Conservation (phyloP, 768 basidiomycete genomes). For the Brasilioporus rufonigricans region DNA sequence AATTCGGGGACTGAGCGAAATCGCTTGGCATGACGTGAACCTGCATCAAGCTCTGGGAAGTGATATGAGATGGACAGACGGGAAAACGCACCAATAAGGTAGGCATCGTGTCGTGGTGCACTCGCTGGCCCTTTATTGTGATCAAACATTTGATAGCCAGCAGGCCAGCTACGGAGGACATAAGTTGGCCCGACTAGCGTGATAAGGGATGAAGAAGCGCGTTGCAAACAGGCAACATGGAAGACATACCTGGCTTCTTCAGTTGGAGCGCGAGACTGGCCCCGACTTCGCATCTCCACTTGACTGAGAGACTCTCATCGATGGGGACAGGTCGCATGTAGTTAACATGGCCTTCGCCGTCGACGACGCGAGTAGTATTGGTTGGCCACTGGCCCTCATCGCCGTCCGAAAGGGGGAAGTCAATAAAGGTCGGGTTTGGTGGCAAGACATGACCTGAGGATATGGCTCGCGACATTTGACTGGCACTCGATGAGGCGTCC, state of each 20-base stretch:
- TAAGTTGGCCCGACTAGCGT: conserved; percentile 45
- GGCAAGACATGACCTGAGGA: conserved; percentile 38
- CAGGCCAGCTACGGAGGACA: conserved; percentile 63
- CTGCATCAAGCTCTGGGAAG: conserved; percentile 16
- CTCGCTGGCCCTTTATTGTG: conserved; percentile 64
- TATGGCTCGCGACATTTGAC: conserved; percentile 21
- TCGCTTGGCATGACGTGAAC: conserved; percentile 43
- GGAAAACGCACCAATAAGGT: conserved; percentile 63
- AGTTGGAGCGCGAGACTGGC: conserved; percentile 42
- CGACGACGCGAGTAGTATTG: conserved; percentile 52
- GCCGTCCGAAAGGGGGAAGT: conserved; percentile 65
- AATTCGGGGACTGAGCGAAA: conserved; percentile 88
- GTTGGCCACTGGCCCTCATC: conserved; percentile 51
- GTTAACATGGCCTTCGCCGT: conserved; percentile 65
- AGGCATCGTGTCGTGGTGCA: conserved; percentile 68
- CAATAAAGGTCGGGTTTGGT: conserved; percentile 51
- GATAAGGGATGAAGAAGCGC: not conserved
- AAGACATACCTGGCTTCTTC: conserved; percentile 46
- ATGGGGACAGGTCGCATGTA: conserved; percentile 57
- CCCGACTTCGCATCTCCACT: conserved; percentile 55
- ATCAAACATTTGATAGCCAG: conserved; percentile 67
- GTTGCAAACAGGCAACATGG: not conserved
- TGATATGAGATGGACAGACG: not conserved
- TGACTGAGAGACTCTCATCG: conserved; percentile 49
- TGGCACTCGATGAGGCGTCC: not conserved